Evolutionary conservation across 257 asterid species (phyloP).

Genomic region (Sherardia arvensis): DNA sequence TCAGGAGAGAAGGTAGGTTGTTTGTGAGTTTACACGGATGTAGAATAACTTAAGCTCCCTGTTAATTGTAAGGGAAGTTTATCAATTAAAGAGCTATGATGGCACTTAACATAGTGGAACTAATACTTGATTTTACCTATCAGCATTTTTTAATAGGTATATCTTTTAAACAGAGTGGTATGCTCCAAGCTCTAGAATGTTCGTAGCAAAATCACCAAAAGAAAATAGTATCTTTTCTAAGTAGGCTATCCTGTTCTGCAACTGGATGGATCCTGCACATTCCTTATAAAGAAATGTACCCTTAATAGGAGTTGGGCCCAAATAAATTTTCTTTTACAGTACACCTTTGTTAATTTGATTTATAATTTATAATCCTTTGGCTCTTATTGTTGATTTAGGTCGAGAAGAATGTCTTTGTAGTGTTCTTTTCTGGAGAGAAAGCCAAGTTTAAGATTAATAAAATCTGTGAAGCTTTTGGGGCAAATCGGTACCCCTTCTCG

Average conservation of each 20-base stretch:
- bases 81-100: neutral
- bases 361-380: neutral
- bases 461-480: constrained; percentile 99
- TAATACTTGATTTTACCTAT: neutral
- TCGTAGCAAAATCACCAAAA: too few species aligned
- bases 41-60: neutral
- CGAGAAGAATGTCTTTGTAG: constrained; percentile 81
- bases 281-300: neutral
- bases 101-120: neutral
- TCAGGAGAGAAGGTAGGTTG: constrained; percentile 88
- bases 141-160: neutral
- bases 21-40: neutral
- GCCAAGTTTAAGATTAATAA: constrained; percentile 79
- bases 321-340: neutral
- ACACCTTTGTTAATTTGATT: neutral
- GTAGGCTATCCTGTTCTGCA: neutral
- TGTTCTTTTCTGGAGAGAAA: constrained; percentile 97
- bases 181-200: neutral
- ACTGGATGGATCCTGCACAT: neutral
- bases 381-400: constrained; percentile 32
- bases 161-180: neutral
- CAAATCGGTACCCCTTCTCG: constrained; percentile 71
- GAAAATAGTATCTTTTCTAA: neutral
- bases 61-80: neutral
- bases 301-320: neutral